Base-by-base conservation (phyloP, 768 basidiomycete genomes). In the Pleurotus ostreatus region DNA sequence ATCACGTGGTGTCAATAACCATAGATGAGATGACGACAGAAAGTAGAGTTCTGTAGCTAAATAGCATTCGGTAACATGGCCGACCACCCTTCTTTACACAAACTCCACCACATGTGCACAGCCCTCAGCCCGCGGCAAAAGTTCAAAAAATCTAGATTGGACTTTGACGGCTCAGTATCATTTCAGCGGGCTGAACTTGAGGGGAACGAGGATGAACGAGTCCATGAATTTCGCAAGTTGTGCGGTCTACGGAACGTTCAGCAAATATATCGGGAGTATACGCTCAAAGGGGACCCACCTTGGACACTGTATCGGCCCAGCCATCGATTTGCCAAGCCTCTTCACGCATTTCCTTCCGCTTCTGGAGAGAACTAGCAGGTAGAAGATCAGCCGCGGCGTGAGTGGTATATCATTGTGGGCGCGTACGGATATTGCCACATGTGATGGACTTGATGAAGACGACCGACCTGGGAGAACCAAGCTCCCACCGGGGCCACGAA, bases 401-500 rank as follows among this genome's bases (percentile, higher is more conserved):
- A 48, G 56, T 56, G 49, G 52, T 59, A 52, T 46, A 57, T 59
- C 45, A 15, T 16, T 49, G 13, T 57, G 37, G 4, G 48, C 58
- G 80, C 86, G 67, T 64, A 93, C 92, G 86, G 86, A 68, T 96
- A 96, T 72, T 98, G 95, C 96, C 96, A 98, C 74, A 98, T 82
- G 72, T 98, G 96, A 68, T 98, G 91, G 6, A 97, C 96, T 61
- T 92, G 82, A 66, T 92, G 88, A 54, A 92, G 75, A 47, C 88
- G 80, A 51, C 92, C 92, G 46, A 92, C 78, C 69, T 93, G 92
- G 55, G 89, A 89, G 72, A 92, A 95, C 91, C 92, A 94, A n/a
- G 90, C 89, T 25, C 91, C 93, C 11, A 92, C 82, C 44, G 91
- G 95, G 56, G 83, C 82, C 55, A 96, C 41, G 40, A 45, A 87